Conservation (phyloP, 352 stramenopile genomes). For the Pythium rishiriense region DNA sequence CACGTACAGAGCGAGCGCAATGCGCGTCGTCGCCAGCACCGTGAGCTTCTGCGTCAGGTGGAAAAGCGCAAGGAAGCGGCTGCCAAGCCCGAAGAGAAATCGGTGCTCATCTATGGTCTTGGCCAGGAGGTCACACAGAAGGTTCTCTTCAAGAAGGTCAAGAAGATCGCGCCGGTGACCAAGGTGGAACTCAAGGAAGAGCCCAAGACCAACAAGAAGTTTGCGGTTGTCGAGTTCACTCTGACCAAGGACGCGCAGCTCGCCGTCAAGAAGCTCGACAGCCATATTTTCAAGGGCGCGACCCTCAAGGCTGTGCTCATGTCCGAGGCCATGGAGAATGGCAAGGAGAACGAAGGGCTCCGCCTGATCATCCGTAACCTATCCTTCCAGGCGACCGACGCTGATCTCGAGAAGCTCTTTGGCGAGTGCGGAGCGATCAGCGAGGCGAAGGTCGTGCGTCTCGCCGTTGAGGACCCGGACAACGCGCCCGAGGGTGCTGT, state of each 20-base stretch:
- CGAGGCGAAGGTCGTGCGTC: conserved; percentile 74
- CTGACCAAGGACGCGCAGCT: conserved; percentile 47
- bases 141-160: conserved; percentile 77
- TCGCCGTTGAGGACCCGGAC: conserved; percentile 57
- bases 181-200: conserved; percentile 70
- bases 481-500: conserved; percentile 36
- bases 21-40: conserved; percentile 69
- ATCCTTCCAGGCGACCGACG: conserved; percentile 76
- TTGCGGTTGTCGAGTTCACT: conserved; percentile 67
- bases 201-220: conserved; percentile 52
- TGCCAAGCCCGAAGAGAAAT: conserved; percentile 59
- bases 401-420: conserved; percentile 74
- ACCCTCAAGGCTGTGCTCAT: conserved; percentile 64
- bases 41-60: conserved; percentile 73
- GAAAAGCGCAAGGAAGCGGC: conserved; percentile 59
- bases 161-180: conserved; percentile 59
- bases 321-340: conserved; percentile 26
- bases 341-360: conserved; percentile 48
- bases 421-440: conserved; percentile 58
- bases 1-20: conserved; percentile 82
- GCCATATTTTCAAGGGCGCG: conserved; percentile 82
- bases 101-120: conserved; percentile 74
- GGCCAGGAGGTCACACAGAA: conserved; percentile 73
- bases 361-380: conserved; percentile 86
- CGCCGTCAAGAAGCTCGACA: conserved; percentile 73